phyloP scores from a whole-genome alignment of 106 monocot genomes.

The Dendrobium officinale region DNA sequence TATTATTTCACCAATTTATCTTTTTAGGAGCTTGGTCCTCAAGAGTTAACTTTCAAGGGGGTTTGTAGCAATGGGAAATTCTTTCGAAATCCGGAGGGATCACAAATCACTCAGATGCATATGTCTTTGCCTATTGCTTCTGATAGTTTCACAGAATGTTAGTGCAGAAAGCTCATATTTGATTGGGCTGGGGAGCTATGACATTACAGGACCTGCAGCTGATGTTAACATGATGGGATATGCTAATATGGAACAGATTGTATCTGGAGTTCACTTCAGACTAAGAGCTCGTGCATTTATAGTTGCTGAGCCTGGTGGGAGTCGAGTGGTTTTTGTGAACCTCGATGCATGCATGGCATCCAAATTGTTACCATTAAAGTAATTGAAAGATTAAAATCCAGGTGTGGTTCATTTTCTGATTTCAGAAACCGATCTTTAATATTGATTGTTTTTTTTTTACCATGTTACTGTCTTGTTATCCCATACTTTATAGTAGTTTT shows the following conservation, averaged over 20 bases:
- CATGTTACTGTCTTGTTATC: neutral
- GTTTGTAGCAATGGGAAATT: conserved; percentile 1
- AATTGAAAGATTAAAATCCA: conserved; percentile 73
- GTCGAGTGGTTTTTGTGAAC: conserved; percentile 74
- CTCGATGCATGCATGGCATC: conserved; percentile 98
- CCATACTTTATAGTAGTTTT: neutral
- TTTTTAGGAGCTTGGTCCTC: neutral
- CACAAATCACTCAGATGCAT: neutral
- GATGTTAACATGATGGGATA: conserved; percentile 86
- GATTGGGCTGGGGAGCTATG: conserved; percentile 66
- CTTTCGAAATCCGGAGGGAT: neutral
- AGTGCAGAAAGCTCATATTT: conserved; percentile 38
- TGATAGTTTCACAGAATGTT: conserved; percentile 18
- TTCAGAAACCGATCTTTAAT: neutral
- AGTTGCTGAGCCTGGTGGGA: conserved; percentile 52
- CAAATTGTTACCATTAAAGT: conserved; percentile 85
- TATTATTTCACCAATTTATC: neutral
- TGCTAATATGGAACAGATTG: conserved; percentile 65
- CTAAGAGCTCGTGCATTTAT: conserved; percentile 62
- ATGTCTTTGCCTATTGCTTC: conserved; percentile 22
- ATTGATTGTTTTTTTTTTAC: neutral
- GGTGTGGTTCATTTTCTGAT: conserved; percentile 20
- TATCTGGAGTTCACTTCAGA: conserved; percentile 69
- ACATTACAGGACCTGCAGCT: conserved; percentile 81
- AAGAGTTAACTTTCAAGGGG: neutral